phyloP scores from a whole-genome alignment of 495 filamentous ascomycete genomes.

The Diplogelasinospora grovesii region DNA sequence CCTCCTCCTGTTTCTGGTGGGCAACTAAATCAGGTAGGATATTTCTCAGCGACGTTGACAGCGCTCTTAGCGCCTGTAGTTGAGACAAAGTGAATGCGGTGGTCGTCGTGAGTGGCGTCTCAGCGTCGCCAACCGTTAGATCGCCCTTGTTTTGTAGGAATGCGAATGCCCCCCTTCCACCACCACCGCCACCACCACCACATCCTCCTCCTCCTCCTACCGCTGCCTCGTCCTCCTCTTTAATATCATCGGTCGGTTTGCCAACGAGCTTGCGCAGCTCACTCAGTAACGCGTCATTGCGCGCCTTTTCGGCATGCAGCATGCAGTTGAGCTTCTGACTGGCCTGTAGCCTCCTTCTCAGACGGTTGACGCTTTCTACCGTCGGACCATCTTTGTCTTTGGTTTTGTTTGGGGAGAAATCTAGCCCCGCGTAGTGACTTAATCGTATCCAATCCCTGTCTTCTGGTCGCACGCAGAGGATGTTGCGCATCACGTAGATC shows the following conservation, averaged over 20 bases:
- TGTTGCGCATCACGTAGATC: conserved; percentile 83
- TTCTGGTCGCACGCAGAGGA: conserved; percentile 66
- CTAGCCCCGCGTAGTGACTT: conserved; percentile 68
- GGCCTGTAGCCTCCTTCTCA: conserved; percentile 73
- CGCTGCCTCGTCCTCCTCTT: no score
- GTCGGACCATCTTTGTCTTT: conserved; percentile 44
- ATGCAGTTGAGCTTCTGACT: conserved; percentile 71
- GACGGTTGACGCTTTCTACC: conserved; percentile 57
- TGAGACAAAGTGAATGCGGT: conserved; percentile 76
- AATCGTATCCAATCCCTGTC: conserved; percentile 71
- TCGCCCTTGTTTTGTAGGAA: conserved; percentile 43
- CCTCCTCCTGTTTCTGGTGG: conserved; percentile 25
- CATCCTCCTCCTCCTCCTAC: background rate
- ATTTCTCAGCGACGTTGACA: conserved; percentile 56
- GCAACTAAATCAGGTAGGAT: conserved; percentile 48
- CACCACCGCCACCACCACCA: no score
- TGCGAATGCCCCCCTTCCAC: conserved; percentile 30
- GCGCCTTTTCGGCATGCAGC: conserved; percentile 64
- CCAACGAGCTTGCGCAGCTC: conserved; percentile 55
- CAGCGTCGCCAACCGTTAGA: conserved; percentile 34
- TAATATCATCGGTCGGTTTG: background rate
- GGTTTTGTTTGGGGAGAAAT: conserved; percentile 11
- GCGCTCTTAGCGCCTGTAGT: conserved; percentile 64
- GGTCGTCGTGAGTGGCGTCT: conserved; percentile 59
- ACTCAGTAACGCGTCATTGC: conserved; percentile 65